Percentiles rank a stretch among this genome's conserved stretches.
These are phyloP conservation scores for Cokeromyces recurvatus DNA, from an alignment of 371 early-diverging fungal species.

Conservation along the genomic window DNA sequence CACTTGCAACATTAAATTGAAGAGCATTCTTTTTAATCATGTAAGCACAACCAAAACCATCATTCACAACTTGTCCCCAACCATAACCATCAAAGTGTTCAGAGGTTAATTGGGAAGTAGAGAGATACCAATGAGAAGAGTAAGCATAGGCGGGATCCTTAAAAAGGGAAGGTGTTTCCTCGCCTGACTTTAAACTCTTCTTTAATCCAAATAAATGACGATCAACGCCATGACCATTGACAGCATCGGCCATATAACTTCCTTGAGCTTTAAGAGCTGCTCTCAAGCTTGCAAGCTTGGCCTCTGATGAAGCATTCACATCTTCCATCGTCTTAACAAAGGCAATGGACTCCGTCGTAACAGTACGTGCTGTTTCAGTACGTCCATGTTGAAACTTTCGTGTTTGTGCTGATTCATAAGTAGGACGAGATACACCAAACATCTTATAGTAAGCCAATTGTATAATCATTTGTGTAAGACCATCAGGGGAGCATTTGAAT, in stretches of 20 bases:
- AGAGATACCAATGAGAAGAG: slow-evolving; percentile 89
- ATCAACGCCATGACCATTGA: slow-evolving; percentile 86
- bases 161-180: slow-evolving; percentile 80
- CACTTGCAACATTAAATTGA: slow-evolving; percentile 83
- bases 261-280: slow-evolving; percentile 78
- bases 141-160: slow-evolving; percentile 74
- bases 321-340: slow-evolving; percentile 91
- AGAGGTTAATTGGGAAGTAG: slow-evolving; percentile 88
- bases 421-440: slow-evolving; percentile 72
- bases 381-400: slow-evolving; percentile 89
- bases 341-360: slow-evolving; percentile 73
- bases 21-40: slow-evolving; percentile 84
- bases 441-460: slow-evolving; percentile 94
- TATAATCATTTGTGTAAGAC: slow-evolving; percentile 92
- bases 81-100: slow-evolving; percentile 92
- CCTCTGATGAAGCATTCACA: slow-evolving; percentile 40
- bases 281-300: slow-evolving; percentile 66
- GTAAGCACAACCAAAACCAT: slow-evolving; percentile 94
- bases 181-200: slow-evolving; percentile 57
- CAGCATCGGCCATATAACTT: slow-evolving; percentile 77
- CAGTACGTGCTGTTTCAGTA: slow-evolving; percentile 93
- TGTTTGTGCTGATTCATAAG: slow-evolving; percentile 92
- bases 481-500: slow-evolving; percentile 86
- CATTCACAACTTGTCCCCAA: slow-evolving; percentile 94
- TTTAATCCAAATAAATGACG: slow-evolving; percentile 80